Evolutionary conservation across 208 protist genomes (phyloP).

Genomic region (Trypanosomatidae sp.): DNA sequence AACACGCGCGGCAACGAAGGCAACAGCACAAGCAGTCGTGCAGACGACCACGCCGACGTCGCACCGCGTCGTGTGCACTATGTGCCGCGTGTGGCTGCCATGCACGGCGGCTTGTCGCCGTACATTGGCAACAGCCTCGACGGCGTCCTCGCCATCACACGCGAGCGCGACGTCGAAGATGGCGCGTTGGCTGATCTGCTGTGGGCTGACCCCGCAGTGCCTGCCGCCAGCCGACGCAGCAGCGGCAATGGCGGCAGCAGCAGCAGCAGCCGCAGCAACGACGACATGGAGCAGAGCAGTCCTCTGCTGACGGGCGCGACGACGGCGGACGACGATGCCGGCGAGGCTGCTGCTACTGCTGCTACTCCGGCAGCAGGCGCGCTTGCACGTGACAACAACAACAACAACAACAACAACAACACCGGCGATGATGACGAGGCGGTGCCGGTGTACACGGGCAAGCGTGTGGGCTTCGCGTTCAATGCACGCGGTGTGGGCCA

Average conservation of each 20-base stretch:
- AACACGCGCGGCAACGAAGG: not conserved
- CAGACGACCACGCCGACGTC: not conserved
- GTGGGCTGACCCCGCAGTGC: constrained; percentile 95
- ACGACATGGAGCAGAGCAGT: no score
- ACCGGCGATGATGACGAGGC: not conserved
- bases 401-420: not conserved
- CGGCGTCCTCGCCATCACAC: constrained; percentile 90
- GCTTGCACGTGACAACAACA: not conserved
- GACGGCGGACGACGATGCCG: no score
- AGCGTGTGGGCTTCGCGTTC: constrained; percentile 89
- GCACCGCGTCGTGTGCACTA: constrained; percentile 1
- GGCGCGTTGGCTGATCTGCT: constrained; percentile 98
- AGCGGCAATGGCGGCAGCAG: not conserved
- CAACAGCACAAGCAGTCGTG: not conserved
- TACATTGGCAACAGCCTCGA: constrained; percentile 92
- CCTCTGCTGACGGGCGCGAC: no score
- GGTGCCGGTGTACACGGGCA: constrained; percentile 12
- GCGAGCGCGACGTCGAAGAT: constrained; percentile 89
- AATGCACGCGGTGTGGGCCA: constrained; percentile 98
- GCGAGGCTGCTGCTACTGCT: no score
- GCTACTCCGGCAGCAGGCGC: no score
- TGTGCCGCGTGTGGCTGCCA: constrained; percentile 90
- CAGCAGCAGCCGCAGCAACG: not conserved
- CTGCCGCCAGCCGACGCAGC: not conserved
- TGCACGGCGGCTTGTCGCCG: constrained; percentile 97